These are phyloP conservation scores for Aspergillus unguis DNA, from an alignment of 2,329 filamentous ascomycete genomes.

Conservation along the genomic window DNA sequence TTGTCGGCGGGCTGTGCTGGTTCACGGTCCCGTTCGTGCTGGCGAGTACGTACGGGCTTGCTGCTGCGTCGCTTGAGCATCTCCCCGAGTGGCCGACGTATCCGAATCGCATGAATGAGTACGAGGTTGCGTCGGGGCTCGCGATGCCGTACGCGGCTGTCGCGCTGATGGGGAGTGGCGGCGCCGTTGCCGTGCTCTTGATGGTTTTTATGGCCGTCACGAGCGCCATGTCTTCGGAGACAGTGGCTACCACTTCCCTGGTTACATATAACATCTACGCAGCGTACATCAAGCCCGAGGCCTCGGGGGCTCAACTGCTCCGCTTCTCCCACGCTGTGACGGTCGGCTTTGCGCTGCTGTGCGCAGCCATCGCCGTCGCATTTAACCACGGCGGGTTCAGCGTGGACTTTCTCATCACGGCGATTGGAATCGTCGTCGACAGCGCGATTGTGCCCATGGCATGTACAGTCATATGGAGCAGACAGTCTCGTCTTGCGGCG, in stretches of 20 bases:
- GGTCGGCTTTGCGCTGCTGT: constrained; percentile 29
- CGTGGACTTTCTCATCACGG: constrained; percentile 18
- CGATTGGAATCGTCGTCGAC: constrained; percentile 23
- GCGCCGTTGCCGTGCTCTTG: constrained; percentile 25
- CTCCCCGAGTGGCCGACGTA: constrained; percentile 7
- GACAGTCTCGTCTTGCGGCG: constrained; percentile 23
- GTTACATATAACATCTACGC: constrained; percentile 31
- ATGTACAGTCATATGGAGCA: constrained; percentile 31
- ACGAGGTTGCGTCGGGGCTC: constrained; percentile 18
- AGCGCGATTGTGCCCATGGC: constrained; percentile 28
- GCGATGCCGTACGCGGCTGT: constrained; percentile 29
- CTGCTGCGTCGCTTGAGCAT: constrained; percentile 23
- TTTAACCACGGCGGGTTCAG: constrained; percentile 27
- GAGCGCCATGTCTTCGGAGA: constrained; percentile 19
- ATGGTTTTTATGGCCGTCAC: constrained; percentile 45
- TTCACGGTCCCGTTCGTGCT: constrained; percentile 26
- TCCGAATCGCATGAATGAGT: constrained; percentile 19
- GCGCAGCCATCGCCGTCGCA: constrained; percentile 6
- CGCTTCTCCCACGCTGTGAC: constrained; percentile 20
- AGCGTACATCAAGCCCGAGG: constrained; percentile 26
- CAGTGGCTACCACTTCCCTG: neutral
- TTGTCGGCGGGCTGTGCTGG: constrained; percentile 23
- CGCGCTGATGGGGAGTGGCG: constrained; percentile 28
- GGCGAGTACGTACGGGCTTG: constrained; percentile 26
- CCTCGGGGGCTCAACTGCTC: constrained; percentile 21